Evolutionary conservation across 177 flowering plant genomes (phyloP).

Genomic region (Vitis hybrid): DNA sequence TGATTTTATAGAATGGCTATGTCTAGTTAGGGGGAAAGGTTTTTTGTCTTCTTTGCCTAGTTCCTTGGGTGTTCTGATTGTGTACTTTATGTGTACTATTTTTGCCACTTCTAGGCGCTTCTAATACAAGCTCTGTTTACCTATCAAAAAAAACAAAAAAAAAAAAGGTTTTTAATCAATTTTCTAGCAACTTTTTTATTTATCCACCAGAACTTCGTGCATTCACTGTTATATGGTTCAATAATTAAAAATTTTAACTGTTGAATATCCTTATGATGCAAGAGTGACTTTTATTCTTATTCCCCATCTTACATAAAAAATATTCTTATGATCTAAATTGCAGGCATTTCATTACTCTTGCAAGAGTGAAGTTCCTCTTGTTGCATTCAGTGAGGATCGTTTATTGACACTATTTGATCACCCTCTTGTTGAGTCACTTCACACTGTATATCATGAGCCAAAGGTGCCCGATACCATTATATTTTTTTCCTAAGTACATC

Average conservation of each 20-base stretch:
- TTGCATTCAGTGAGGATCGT: conserved; percentile 80
- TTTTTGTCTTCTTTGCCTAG: too few species aligned
- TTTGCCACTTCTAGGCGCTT: too few species aligned
- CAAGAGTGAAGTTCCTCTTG: conserved; percentile 75
- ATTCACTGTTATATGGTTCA: too few species aligned
- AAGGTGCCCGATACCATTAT: conserved; percentile 47
- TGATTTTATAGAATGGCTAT: too few species aligned
- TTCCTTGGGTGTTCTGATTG: too few species aligned
- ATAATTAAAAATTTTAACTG: neutral
- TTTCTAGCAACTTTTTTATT: too few species aligned
- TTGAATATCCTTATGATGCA: neutral
- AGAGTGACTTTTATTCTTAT: neutral
- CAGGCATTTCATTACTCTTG: conserved; percentile 83
- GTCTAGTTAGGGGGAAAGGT: too few species aligned
- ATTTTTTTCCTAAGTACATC: neutral
- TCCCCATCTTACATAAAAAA: neutral
- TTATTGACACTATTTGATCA: conserved; percentile 85
- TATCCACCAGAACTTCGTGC: too few species aligned
- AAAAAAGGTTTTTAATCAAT: too few species aligned
- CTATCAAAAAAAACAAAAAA: too few species aligned
- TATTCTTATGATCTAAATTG: conserved; percentile 14
- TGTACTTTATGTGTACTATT: too few species aligned
- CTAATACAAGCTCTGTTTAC: too few species aligned
- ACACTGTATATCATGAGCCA: conserved; percentile 78
- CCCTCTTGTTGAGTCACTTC: conserved; percentile 76